phyloP scores from a whole-genome alignment of 164 flowering plant genomes.

The Aristolochia fimbriata region DNA sequence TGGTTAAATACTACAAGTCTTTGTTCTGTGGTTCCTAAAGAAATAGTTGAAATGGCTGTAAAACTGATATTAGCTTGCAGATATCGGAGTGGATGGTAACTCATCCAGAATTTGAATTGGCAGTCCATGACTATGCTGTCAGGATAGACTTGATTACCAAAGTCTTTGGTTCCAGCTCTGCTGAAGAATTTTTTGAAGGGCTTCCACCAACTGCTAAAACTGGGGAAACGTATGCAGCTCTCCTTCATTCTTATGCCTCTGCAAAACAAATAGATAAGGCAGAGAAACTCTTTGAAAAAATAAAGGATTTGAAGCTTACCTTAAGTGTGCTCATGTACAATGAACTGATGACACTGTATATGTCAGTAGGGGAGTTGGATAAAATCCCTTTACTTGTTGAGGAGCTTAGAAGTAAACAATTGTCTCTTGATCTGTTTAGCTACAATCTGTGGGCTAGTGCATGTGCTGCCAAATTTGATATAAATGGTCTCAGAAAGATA shows the following conservation, averaged over 20 bases:
- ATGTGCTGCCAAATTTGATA: constrained; percentile 59
- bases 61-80: constrained; percentile 39
- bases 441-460: constrained; percentile 89
- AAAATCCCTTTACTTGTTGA: constrained; percentile 60
- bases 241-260: constrained; percentile 77
- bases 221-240: constrained; percentile 79
- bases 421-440: constrained; percentile 68
- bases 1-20: not conserved
- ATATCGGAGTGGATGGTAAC: constrained; percentile 90
- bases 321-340: constrained; percentile 62
- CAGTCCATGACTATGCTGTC: constrained; percentile 60
- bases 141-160: constrained; percentile 57
- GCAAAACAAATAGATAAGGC: constrained; percentile 59
- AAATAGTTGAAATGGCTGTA: constrained; percentile 5
- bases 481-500: constrained; percentile 46
- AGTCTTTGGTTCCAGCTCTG: constrained; percentile 81
- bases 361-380: constrained; percentile 73
- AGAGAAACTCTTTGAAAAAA: constrained; percentile 48
- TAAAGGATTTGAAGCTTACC: constrained; percentile 39
- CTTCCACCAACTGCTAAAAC: constrained; percentile 56
- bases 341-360: constrained; percentile 91
- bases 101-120: constrained; percentile 46
- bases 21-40: not conserved
- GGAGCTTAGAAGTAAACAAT: constrained; percentile 45
- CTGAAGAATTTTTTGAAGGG: constrained; percentile 76